These are phyloP conservation scores for Solanum pinnatisectum DNA, from an alignment of 257 asterid genomes.

Conservation along the genomic window DNA sequence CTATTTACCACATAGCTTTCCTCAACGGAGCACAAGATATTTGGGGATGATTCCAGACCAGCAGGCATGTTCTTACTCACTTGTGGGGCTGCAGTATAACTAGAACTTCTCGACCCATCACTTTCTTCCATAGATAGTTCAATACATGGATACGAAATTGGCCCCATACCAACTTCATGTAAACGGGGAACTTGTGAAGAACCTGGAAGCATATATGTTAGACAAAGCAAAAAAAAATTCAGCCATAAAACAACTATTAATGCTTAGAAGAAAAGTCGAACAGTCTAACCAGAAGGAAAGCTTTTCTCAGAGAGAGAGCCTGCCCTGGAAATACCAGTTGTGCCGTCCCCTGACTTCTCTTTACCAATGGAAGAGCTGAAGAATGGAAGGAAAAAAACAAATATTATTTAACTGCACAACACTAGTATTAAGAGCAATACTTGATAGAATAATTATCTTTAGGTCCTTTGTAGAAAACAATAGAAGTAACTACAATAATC, in stretches of 20 bases:
- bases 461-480: background rate
- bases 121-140: conserved; percentile 12
- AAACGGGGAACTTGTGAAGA: conserved; percentile 7
- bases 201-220: conserved; percentile 3
- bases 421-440: background rate
- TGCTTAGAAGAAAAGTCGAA: background rate
- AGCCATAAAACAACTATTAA: background rate
- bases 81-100: conserved; percentile 6
- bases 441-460: background rate
- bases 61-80: conserved; percentile 5
- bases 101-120: conserved; percentile 20
- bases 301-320: conserved; percentile 1
- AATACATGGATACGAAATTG: conserved; percentile 12
- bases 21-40: conserved; percentile 12
- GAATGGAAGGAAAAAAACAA: conserved; percentile 11
- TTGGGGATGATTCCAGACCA: conserved; percentile 19
- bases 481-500: background rate
- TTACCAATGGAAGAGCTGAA: conserved; percentile 6
- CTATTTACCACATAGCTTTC: conserved; percentile 26
- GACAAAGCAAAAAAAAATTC: background rate
- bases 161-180: conserved; percentile 4
- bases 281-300: conserved; percentile 16
- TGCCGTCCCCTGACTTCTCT: conserved; percentile 17
- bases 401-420: background rate
- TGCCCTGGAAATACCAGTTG: conserved; percentile 7